Evolutionary conservation across 106 monocot species (phyloP), one percentile per base, ranked within the genome.

Genomic region (Dioscorea alata): DNA sequence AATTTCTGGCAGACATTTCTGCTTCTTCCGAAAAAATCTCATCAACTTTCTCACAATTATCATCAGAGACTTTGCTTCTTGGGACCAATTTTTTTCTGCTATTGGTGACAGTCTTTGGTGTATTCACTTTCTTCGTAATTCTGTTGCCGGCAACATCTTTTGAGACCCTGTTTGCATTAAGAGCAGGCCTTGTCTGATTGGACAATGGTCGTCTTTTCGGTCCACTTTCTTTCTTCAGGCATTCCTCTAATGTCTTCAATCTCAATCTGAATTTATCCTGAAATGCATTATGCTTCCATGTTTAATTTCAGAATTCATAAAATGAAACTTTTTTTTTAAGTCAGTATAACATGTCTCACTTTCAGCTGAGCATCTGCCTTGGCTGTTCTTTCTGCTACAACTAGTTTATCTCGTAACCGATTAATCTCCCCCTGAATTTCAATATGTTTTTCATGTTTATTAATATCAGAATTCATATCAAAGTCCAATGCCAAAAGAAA

Each of bases 351-450:
- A 33, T 32, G 15, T 56, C 57, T 24, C 81, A 90, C 90, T 66
- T 81, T 86, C 31, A 86, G 80, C 22, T 86, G 81, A 13, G 83
- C 66, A 78, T 90, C 86, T 13, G 74, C 80, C 59, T 79, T 90
- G 0, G 78, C 71, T 48, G 80, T 78, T 80, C 80, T 86, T 72
- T 86, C 90, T 59, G 83, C 61, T 53, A 78, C 67, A 23, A 62
- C 33, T 59, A 86, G 50, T 66, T 83, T 90, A 51, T 86, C 80
- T 20, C 77, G 67, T 24, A 90, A 69, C 15, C 83, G 32, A 42
- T 86, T 83, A 59, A 86, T 86, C 72, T 86, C 90, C 8, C 83
- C 86, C 90, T 90, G 42, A 42, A 42, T 8, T 42, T 1, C 10
- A 42, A 3, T 8, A 10, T 42, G 42, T 6, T 10, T 10, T 42